A percentile compares a stretch with the other conserved stretches of the same genome.
Evolutionary conservation across 345 rosid species (phyloP).

Genomic region (Abelmoschus esculentus): DNA sequence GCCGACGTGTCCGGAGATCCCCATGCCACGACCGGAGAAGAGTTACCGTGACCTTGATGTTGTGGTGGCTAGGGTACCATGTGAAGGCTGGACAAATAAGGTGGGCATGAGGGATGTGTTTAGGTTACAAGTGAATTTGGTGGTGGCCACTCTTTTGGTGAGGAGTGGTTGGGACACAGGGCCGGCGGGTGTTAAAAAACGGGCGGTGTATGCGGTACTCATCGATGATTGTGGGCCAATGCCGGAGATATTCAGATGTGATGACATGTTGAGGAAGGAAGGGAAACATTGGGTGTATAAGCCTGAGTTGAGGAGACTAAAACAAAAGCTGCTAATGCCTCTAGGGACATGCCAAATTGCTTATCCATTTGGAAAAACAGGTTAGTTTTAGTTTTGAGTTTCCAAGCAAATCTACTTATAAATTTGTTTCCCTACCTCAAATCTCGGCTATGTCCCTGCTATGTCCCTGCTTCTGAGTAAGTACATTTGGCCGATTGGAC

Average conservation of each 20-base stretch:
- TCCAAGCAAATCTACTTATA: not conserved
- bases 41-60: slow-evolving; percentile 48
- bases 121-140: slow-evolving; percentile 73
- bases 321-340: slow-evolving; percentile 67
- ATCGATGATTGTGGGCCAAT: slow-evolving; percentile 77
- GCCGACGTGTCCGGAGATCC: slow-evolving; percentile 60
- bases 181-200: slow-evolving; percentile 3
- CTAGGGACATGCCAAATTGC: slow-evolving; percentile 79
- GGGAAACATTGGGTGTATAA: slow-evolving; percentile 65
- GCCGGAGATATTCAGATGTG: slow-evolving; percentile 72
- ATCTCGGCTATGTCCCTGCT: too few relatives aligned
- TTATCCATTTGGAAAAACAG: slow-evolving; percentile 32
- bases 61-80: slow-evolving; percentile 60
- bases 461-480: too few relatives aligned
- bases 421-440: too few relatives aligned
- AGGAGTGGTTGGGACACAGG: too few relatives aligned
- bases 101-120: slow-evolving; percentile 52
- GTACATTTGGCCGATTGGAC: too few relatives aligned
- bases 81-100: slow-evolving; percentile 27
- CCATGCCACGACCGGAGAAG: slow-evolving; percentile 40
- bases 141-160: slow-evolving; percentile 66
- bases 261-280: slow-evolving; percentile 46
- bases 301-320: slow-evolving; percentile 44
- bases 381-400: slow-evolving; percentile 22
- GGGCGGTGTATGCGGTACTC: slow-evolving; percentile 44